phyloP scores from a whole-genome alignment of 2,329 filamentous ascomycete species.

The Pseudonectria foliicola region DNA sequence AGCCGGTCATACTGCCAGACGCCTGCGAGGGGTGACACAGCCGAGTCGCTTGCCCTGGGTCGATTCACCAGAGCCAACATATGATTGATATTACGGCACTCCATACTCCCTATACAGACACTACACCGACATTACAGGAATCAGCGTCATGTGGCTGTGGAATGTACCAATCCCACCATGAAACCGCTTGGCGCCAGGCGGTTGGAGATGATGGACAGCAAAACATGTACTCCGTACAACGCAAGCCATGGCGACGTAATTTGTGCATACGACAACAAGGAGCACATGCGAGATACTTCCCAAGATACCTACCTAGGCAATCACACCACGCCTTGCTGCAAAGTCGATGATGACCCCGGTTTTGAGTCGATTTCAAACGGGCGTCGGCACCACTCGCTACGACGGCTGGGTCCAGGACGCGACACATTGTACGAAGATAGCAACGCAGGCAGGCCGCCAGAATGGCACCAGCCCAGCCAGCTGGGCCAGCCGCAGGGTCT shows the following conservation, averaged over 20 bases:
- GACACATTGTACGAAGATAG: slow-evolving; percentile 9
- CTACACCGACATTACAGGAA: slow-evolving; percentile 21
- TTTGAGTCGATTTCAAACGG: too few relatives aligned
- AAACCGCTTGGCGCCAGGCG: slow-evolving; percentile 7
- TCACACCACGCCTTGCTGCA: slow-evolving; percentile 7
- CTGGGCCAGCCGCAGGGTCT: slow-evolving; percentile 18
- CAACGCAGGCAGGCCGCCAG: too few relatives aligned
- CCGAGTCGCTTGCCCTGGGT: too few relatives aligned
- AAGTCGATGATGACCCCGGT: slow-evolving; percentile 4
- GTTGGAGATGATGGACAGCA: neutral
- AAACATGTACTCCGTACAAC: slow-evolving; percentile 6
- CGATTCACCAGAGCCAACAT: too few relatives aligned
- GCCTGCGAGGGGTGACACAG: too few relatives aligned
- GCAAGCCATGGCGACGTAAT: slow-evolving; percentile 10
- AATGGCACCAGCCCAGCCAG: slow-evolving; percentile 20
- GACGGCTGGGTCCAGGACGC: slow-evolving; percentile 2
- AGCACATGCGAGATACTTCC: slow-evolving; percentile 15
- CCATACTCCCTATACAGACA: too few relatives aligned
- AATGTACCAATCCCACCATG: slow-evolving; percentile 8
- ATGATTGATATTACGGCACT: too few relatives aligned
- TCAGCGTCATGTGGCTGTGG: slow-evolving; percentile 16
- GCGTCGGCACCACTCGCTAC: too few relatives aligned
- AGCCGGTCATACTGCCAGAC: too few relatives aligned
- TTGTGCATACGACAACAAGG: too few relatives aligned
- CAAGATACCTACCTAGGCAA: slow-evolving; percentile 1